Evolutionary conservation across 805 yeast genomes (phyloP).

Genomic region (Ogataea dorogensis): DNA sequence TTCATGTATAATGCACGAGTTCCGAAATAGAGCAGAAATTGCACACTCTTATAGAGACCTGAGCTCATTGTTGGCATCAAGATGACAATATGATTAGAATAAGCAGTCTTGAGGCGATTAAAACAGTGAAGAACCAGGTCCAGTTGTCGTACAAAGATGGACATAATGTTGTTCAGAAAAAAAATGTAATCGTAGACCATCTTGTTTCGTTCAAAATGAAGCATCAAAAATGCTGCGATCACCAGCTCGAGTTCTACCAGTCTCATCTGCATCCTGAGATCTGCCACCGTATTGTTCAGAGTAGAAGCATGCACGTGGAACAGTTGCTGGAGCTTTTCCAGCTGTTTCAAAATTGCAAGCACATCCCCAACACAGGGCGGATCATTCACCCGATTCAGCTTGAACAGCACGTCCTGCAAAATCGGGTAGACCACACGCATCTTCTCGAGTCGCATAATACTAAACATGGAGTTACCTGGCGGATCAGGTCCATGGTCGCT

Average conservation of each 20-base stretch:
- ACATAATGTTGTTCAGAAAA: constrained; percentile 4
- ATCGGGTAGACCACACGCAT: constrained; percentile 18
- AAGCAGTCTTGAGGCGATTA: constrained; percentile 7
- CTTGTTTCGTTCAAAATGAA: constrained; percentile 19
- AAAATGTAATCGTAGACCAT: constrained; percentile 6
- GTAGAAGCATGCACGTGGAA: constrained; percentile 1
- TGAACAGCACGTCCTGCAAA: constrained; percentile 22
- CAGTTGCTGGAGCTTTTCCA: constrained; percentile 11
- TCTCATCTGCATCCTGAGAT: constrained; percentile 3
- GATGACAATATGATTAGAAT: constrained; percentile 10
- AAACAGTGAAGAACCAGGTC: constrained; percentile 8
- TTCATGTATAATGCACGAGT: constrained; percentile 13
- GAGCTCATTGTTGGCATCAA: constrained; percentile 10
- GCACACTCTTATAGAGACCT: constrained; percentile 13
- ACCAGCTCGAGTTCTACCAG: constrained; percentile 16
- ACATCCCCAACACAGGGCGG: constrained; percentile 27
- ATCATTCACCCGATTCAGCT: constrained; percentile 20
- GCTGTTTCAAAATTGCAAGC: constrained; percentile 12
- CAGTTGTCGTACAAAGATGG: constrained; percentile 3
- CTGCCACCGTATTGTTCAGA: not conserved
- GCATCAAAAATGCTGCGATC: constrained; percentile 18
- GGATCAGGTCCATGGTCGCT: constrained; percentile 19
- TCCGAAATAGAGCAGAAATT: constrained; percentile 14
- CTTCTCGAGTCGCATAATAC: constrained; percentile 19
- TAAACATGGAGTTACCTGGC: constrained; percentile 15